Evolutionary conservation across 2,329 filamentous ascomycete species (phyloP).

Genomic region (Aspergillus latus): DNA sequence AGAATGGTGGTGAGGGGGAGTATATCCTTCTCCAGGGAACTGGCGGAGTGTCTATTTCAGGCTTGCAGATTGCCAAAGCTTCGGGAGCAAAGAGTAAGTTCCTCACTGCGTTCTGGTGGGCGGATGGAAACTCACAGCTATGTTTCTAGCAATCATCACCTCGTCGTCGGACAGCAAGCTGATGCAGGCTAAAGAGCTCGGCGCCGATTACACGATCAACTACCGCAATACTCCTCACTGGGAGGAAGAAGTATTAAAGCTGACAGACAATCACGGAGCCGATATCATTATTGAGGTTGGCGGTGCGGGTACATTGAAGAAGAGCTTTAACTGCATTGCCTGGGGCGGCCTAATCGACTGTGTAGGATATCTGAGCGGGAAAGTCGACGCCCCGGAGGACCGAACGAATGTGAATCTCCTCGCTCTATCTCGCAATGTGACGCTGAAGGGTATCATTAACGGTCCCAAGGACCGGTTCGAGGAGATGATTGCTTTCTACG

Average conservation of each 20-base stretch:
- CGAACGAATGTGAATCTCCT: conserved; percentile 61
- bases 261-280: conserved; percentile 49
- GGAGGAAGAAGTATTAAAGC: conserved; percentile 45
- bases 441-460: conserved; percentile 61
- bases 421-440: conserved; percentile 52
- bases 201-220: conserved; percentile 51
- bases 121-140: not conserved
- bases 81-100: conserved; percentile 43
- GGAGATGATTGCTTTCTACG: conserved; percentile 38
- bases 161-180: conserved; percentile 54
- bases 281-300: conserved; percentile 55
- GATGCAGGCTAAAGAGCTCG: conserved; percentile 51
- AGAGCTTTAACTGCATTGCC: conserved; percentile 48
- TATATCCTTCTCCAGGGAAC: conserved; percentile 58
- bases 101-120: not conserved
- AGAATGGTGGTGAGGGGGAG: conserved; percentile 47
- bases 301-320: conserved; percentile 49
- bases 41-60: conserved; percentile 49
- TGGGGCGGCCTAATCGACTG: conserved; percentile 49
- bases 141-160: conserved; percentile 47
- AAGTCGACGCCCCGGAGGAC: conserved; percentile 57
- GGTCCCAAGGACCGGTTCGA: conserved; percentile 58
- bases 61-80: conserved; percentile 50
- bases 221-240: conserved; percentile 50
- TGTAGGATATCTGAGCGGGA: conserved; percentile 52